These are phyloP conservation scores for Beauveria pseudobassiana DNA, from an alignment of 2,329 filamentous ascomycete genomes.

Conservation along the genomic window DNA sequence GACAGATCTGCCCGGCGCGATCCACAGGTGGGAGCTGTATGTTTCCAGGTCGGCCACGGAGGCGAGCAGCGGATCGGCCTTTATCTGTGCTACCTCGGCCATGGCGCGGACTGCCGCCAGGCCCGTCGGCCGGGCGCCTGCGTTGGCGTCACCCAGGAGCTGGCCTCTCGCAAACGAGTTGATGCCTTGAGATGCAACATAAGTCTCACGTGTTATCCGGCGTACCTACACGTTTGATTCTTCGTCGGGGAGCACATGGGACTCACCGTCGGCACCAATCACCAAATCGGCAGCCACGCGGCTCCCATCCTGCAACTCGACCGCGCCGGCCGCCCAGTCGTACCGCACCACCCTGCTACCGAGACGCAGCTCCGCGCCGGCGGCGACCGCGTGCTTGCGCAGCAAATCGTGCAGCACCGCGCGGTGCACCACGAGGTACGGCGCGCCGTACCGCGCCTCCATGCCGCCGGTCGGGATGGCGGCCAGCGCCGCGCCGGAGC, in stretches of 20 bases:
- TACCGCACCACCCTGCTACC: constrained; percentile 19
- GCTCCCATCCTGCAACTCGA: constrained; percentile 18
- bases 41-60: constrained; percentile 26
- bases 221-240: no score
- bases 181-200: constrained; percentile 5
- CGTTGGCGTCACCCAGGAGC: constrained; percentile 12
- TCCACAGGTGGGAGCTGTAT: constrained; percentile 21
- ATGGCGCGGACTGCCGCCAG: constrained; percentile 34
- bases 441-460: constrained; percentile 20
- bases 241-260: no score
- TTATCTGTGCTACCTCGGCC: constrained; percentile 29
- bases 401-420: constrained; percentile 27
- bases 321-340: constrained; percentile 16
- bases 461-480: constrained; percentile 15
- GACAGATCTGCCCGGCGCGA: constrained; percentile 32
- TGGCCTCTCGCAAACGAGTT: constrained; percentile 22
- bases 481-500: constrained; percentile 19
- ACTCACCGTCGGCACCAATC: constrained; percentile 28
- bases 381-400: constrained; percentile 19
- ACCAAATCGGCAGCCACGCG: constrained; percentile 23
- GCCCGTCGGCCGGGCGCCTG: constrained; percentile 21
- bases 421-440: constrained; percentile 28
- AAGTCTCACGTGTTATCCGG: no score
- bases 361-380: constrained; percentile 19
- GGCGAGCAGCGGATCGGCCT: constrained; percentile 23